Percentiles rank a stretch among this genome's conserved stretches.
These are phyloP conservation scores for Trametes meyenii DNA, from an alignment of 768 basidiomycete species.

Conservation along the genomic window DNA sequence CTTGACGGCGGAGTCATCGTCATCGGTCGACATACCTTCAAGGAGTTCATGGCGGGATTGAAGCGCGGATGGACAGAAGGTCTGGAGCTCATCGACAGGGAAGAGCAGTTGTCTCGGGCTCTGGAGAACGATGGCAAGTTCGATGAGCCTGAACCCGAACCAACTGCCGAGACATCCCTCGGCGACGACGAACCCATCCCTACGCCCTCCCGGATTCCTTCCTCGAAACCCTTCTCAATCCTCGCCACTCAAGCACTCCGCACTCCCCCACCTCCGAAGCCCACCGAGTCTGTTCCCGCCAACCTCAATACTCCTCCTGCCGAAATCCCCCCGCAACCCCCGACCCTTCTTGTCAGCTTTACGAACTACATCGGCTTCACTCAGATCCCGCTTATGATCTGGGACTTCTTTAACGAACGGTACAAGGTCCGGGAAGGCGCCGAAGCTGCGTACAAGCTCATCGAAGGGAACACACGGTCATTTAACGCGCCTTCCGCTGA, in stretches of 20 bases:
- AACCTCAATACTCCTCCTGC: conserved; percentile 52
- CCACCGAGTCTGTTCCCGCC: conserved; percentile 28
- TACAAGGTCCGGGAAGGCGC: conserved; percentile 78
- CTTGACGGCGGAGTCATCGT: conserved; percentile 85
- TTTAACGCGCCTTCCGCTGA: conserved; percentile 42
- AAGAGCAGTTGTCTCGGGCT: conserved; percentile 67
- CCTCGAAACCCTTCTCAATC: conserved; percentile 35
- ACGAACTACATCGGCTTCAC: conserved; percentile 77
- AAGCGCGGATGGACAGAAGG: conserved; percentile 82
- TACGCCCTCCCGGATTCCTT: conserved; percentile 41
- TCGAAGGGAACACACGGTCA: conserved; percentile 63
- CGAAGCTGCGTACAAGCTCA: conserved; percentile 76
- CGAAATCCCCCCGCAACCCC: conserved; percentile 71
- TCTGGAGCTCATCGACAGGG: conserved; percentile 66
- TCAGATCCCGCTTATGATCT: conserved; percentile 87
- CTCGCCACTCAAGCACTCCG: conserved; percentile 33
- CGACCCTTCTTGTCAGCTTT: conserved; percentile 77
- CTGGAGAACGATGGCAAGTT: conserved; percentile 77
- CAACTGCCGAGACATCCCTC: conserved; percentile 31
- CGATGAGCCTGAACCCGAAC: conserved; percentile 57
- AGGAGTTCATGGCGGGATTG: conserved; percentile 92
- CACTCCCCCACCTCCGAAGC: conserved; percentile 27
- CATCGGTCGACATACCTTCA: conserved; percentile 87
- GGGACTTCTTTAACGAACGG: conserved; percentile 91
- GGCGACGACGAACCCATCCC: conserved; percentile 45